A percentile compares a stretch with the other conserved stretches of the same genome.
Evolutionary conservation across 176 grass and related monocot species (phyloP).

Genomic region (Zoysia japonica): DNA sequence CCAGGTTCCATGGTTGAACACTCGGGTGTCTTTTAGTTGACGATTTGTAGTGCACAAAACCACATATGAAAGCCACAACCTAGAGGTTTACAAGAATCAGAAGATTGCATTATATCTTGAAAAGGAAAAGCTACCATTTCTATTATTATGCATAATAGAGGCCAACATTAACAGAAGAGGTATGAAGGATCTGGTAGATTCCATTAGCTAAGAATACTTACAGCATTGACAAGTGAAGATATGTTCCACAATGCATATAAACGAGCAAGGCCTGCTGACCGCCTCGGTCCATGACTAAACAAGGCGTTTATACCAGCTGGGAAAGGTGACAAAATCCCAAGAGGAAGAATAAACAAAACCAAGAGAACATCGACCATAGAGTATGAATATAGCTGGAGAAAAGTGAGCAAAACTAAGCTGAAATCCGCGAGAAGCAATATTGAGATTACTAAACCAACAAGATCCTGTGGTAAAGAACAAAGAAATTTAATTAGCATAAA

Average conservation of each 20-base stretch:
- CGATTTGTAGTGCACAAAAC: constrained; percentile 94
- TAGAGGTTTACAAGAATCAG: constrained; percentile 41
- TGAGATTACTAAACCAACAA: constrained; percentile 97
- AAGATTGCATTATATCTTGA: constrained; percentile 3
- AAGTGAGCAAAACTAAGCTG: constrained; percentile 92
- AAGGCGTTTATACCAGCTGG: constrained; percentile 99
- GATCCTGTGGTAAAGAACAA: constrained; percentile 75
- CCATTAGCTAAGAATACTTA: constrained; percentile 54
- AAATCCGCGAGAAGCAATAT: constrained; percentile 94
- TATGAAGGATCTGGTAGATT: background rate
- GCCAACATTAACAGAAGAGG: background rate
- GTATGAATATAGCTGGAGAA: constrained; percentile 96
- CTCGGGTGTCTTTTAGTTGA: constrained; percentile 83
- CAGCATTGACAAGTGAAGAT: constrained; percentile 95
- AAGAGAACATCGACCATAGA: constrained; percentile 90
- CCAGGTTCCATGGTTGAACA: constrained; percentile 85
- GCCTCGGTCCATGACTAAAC: constrained; percentile 97
- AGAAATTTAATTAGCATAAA: constrained; percentile 34
- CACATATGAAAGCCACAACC: constrained; percentile 92
- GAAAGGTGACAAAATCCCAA: constrained; percentile 95
- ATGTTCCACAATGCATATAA: constrained; percentile 99
- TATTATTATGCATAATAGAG: background rate
- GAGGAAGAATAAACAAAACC: constrained; percentile 96
- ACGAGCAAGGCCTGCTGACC: constrained; percentile 90
- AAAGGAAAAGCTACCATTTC: background rate